phyloP scores from a whole-genome alignment of 2,329 filamentous ascomycete species.

The Beauveria rudraprayagi region DNA sequence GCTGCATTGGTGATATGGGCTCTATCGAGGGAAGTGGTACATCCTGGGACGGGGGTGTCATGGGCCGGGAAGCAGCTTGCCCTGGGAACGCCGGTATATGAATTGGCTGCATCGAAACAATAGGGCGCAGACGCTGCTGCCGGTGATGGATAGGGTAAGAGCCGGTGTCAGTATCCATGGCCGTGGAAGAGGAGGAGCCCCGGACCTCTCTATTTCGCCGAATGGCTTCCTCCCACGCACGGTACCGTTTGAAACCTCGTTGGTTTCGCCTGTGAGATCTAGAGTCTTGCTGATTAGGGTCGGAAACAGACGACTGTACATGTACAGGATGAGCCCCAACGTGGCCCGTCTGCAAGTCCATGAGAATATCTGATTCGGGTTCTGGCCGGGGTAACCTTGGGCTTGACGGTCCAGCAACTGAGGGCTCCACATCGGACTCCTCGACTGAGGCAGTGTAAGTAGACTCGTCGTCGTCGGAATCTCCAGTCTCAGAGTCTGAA shows the following conservation, averaged over 20 bases:
- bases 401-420: background rate
- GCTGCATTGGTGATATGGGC: slow-evolving; percentile 29
- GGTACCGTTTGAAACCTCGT: slow-evolving; percentile 39
- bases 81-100: background rate
- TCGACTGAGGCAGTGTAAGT: slow-evolving; percentile 24
- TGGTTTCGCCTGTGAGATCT: slow-evolving; percentile 23
- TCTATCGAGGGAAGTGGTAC: slow-evolving; percentile 41
- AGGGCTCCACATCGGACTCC: slow-evolving; percentile 10
- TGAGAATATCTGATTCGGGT: background rate
- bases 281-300: background rate
- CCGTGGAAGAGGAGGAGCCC: background rate
- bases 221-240: slow-evolving; percentile 34
- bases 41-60: slow-evolving; percentile 26
- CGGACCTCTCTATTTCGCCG: slow-evolving; percentile 20
- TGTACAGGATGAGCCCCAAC: background rate
- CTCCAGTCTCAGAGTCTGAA: slow-evolving; percentile 48
- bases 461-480: slow-evolving; percentile 29
- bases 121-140: background rate
- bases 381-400: background rate
- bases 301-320: background rate
- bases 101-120: background rate
- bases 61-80: background rate
- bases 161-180: background rate
- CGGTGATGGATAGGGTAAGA: background rate
- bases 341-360: background rate